These are phyloP conservation scores for Phytophthora palmivora DNA, from an alignment of 352 stramenopile genomes.

Conservation along the genomic window DNA sequence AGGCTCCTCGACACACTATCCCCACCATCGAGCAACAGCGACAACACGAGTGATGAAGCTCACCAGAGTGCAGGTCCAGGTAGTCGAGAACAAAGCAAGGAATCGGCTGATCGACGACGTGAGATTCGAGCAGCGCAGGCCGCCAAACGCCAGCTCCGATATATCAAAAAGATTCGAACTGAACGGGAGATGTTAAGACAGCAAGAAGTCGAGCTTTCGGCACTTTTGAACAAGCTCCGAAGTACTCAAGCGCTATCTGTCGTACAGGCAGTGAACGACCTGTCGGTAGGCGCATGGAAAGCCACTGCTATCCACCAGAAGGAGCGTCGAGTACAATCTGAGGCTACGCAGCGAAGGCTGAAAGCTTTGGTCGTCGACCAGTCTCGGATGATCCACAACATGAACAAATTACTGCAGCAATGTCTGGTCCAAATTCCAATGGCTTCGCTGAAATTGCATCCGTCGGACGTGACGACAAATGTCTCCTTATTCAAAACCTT, in stretches of 20 bases:
- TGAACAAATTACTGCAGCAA: constrained; percentile 13
- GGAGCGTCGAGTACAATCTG: constrained; percentile 12
- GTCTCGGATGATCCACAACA: constrained; percentile 3
- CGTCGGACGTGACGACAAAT: not conserved
- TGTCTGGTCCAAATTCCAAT: not conserved
- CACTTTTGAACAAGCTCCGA: not conserved
- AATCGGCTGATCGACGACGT: not conserved
- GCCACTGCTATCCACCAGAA: constrained; percentile 10
- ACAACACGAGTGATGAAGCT: not conserved
- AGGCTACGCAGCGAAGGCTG: constrained; percentile 11
- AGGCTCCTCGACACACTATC: not conserved
- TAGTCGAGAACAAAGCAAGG: not conserved
- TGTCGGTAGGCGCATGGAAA: not conserved
- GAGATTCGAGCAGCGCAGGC: not conserved
- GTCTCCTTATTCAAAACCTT: constrained; percentile 12
- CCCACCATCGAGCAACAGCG: not conserved
- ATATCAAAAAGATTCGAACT: not conserved
- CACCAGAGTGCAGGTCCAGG: not conserved
- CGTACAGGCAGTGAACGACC: not conserved
- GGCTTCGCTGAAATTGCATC: not conserved
- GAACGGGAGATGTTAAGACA: constrained; percentile 1
- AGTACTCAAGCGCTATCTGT: not conserved
- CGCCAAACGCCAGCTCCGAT: not conserved
- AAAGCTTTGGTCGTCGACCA: constrained; percentile 1
- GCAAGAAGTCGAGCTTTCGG: not conserved